Percentiles rank a stretch among this genome's conserved stretches.
Conservation (phyloP, 768 basidiomycete genomes). For the Tylopilus vinaceipallidus region DNA sequence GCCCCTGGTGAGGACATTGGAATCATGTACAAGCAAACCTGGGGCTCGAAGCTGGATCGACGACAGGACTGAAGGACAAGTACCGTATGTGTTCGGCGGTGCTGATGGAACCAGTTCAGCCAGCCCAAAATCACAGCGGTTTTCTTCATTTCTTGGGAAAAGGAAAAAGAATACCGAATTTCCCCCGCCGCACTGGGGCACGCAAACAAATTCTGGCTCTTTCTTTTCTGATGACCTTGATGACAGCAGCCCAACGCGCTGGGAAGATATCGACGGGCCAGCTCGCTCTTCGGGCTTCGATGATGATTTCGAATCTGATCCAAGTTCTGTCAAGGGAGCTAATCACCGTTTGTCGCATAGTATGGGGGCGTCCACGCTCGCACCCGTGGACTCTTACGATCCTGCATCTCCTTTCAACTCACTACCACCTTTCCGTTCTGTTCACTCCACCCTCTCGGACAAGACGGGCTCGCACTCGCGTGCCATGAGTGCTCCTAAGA, state of each 20-base stretch:
- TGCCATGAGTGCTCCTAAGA: conserved; percentile 31
- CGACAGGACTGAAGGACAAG: conserved; percentile 41
- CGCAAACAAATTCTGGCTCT: conserved; percentile 46
- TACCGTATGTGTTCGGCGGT: conserved; percentile 54
- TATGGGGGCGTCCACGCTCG: conserved; percentile 8
- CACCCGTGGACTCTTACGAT: conserved; percentile 29
- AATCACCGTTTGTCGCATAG: conserved; percentile 21
- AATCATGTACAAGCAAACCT: conserved; percentile 68
- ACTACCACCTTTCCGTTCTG: conserved; percentile 33
- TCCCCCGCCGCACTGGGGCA: conserved; percentile 67
- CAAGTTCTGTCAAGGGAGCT: conserved; percentile 29
- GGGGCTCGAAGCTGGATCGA: conserved; percentile 66
- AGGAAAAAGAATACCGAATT: conserved; percentile 53
- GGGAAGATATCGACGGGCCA: conserved; percentile 33
- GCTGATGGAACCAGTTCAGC: conserved; percentile 4
- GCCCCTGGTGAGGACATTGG: conserved; percentile 71
- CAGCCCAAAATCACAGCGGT: conserved; percentile 38
- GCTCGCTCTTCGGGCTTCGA: conserved; percentile 32
- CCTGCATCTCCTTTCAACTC: conserved; percentile 37
- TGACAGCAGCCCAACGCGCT: conserved; percentile 11
- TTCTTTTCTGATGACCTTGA: conserved; percentile 45
- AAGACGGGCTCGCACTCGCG: conserved; percentile 33
- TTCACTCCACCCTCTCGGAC: conserved; percentile 33
- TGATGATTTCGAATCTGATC: conserved; percentile 48
- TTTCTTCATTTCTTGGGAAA: conserved; percentile 31